Base-by-base conservation (phyloP, 2,329 filamentous ascomycete genomes). In the Plectosphaerella sp. region DNA sequence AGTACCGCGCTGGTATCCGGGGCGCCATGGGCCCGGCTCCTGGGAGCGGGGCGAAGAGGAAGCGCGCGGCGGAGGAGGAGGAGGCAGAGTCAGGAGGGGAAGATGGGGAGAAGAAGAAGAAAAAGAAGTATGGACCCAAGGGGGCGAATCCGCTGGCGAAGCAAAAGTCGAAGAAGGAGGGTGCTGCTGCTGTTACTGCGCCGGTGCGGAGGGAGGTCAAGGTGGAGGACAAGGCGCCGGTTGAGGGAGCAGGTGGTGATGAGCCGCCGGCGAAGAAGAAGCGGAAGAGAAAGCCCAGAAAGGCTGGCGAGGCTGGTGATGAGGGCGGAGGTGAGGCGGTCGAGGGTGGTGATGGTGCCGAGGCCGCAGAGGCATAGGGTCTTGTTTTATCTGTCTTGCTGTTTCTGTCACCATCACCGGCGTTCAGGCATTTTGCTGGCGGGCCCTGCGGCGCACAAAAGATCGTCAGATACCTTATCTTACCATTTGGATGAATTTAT, bases 1-100 rank as follows among this genome's bases (percentile, higher is more conserved):
- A 95, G 71, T 89, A 92, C 62, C 80, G 84, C 57, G 77, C 80
- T 16, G 89, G 88, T 46, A 71, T 91, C 58, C 86, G 82, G 67
- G 28, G 28, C 2, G 28, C 28, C 8, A 33, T 33, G 8, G 74
- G 73, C 58, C 55, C 70, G 67, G 64, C 60, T 64, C 64, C 69
- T 64, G 62, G 64, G 58, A 63, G 65, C 55, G 58, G 66, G 52
- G 67, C 64, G 48, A 83, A 76, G 73, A 76, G 72, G 64, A 86
- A 76, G 69, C 71, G 79, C 52, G 70, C 68, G n/a, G 72, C 69
- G 2, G 68, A 70, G 5, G 70, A 71, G 3, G 67, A 69, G 4
- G 69, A 22, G 22, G 22, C 22, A 22, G 22, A 3, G 22, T 22
- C 22, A 3, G 22, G 69, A 3, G 68, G 66, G 15, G 65, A 64